Conservation (phyloP, 1,284 basidiomycete species). For the Rhodotorula sp. region DNA sequence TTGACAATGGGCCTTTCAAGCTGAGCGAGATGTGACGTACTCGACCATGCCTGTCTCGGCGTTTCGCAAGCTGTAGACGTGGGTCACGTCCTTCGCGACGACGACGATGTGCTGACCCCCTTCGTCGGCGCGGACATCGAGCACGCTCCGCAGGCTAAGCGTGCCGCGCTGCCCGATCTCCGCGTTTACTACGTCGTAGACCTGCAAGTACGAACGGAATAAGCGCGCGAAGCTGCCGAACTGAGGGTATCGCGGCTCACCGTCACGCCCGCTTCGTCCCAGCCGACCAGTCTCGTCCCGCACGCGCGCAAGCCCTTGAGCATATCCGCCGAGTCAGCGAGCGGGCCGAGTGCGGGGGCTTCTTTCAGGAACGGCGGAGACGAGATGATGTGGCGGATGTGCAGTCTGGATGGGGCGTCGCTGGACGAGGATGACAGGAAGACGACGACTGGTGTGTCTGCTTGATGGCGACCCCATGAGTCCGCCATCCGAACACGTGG, state of each 20-base stretch:
- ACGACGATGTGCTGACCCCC: background rate
- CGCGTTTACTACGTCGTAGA: background rate
- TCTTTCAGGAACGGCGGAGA: background rate
- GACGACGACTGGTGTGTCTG: background rate
- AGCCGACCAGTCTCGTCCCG: slow-evolving; percentile 14
- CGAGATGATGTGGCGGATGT: background rate
- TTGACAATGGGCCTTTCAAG: fast-evolving
- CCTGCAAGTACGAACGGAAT: background rate
- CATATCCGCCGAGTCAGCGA: background rate
- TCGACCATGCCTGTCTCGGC: background rate
- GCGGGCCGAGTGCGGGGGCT: background rate
- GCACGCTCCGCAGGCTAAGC: background rate
- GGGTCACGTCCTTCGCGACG: no score
- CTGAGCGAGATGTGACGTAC: background rate
- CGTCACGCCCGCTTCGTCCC: background rate
- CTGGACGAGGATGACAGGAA: background rate
- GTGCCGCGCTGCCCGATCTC: background rate
- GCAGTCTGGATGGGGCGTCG: background rate
- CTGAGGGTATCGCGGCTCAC: background rate
- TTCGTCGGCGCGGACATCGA: background rate
- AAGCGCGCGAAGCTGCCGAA: background rate
- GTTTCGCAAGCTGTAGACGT: background rate
- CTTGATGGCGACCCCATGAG: background rate
- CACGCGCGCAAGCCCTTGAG: slow-evolving; percentile 12
- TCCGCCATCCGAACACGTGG: no score